Base-by-base conservation (phyloP, 768 basidiomycete genomes). In the Hericium erinaceus region DNA sequence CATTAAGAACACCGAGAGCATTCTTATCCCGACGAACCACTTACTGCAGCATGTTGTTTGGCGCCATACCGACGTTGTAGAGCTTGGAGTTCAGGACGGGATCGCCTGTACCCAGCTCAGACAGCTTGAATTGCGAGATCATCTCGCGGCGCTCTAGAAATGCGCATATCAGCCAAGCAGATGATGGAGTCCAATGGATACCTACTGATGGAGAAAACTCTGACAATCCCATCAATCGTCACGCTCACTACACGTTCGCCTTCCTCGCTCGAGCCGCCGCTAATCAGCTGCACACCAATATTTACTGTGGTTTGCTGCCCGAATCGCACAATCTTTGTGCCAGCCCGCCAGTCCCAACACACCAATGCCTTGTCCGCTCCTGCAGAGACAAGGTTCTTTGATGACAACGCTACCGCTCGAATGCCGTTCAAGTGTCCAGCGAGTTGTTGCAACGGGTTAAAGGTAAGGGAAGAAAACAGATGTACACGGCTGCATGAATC, bases 241-340 rank as follows among this genome's bases (percentile, higher is more conserved):
- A 94, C 88, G 57, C 91, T 80, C n/a, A 94, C 87, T 20, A 95
- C 85, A 37, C 87, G 77, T 69, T 95, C 92, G 10, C 89, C 88
- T 60, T 88, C 87, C 15, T 66, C 65, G 22, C 15, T 16, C 24
- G 68, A 64, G 11, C 67, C 72, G 20, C 80, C 78, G 41, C 80
- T 79, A 37, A 93, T 80, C 28, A 95, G 80, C 70, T 93, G 91
- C 26, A 95, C 89, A 9, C 92, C 93, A 53, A 93, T 89, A 65
- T 91, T 92, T 63, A 92, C 81, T 7, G 91, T 95, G 10, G 91
- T 95, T 73, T 94, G 92, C 68, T 95, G 93, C 1, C 92, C 93
- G 64, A 94, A 95, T 16, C 91, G 76, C 39, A 92, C 88, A 51
- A 93, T 86, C 75, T 95, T 95, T 11, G 83, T 85, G 12, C 93